These are phyloP conservation scores for Daedaleopsis sinensis DNA, from an alignment of 768 basidiomycete species.

Conservation along the genomic window DNA sequence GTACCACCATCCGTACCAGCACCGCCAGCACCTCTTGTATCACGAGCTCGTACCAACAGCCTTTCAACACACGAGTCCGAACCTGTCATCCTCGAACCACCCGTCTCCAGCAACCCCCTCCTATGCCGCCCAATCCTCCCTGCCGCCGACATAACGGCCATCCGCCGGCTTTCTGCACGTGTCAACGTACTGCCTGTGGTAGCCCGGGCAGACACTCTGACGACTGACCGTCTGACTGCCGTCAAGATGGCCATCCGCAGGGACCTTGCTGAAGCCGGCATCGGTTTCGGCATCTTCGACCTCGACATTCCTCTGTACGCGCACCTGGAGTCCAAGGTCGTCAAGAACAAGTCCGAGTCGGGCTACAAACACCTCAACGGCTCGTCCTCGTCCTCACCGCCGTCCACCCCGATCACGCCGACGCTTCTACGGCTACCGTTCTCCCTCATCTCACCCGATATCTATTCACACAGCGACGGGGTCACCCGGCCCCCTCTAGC, in stretches of 20 bases:
- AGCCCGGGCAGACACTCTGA: conserved; percentile 78
- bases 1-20: conserved; percentile 70
- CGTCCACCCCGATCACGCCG: conserved; percentile 64
- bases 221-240: conserved; percentile 77
- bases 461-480: conserved; percentile 84
- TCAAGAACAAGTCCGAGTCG: conserved; percentile 35
- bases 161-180: conserved; percentile 76
- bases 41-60: conserved; percentile 70
- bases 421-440: conserved; percentile 75
- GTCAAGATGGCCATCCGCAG: conserved; percentile 80
- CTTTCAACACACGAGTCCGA: conserved; percentile 74
- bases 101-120: conserved; percentile 72
- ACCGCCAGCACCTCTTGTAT: conserved; percentile 67
- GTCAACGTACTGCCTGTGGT: conserved; percentile 90
- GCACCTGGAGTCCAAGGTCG: conserved; percentile 23
- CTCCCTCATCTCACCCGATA: conserved; percentile 82
- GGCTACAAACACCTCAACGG: conserved; percentile 59
- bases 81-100: conserved; percentile 80
- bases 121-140: conserved; percentile 71
- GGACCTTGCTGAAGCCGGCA: conserved; percentile 82
- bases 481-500: conserved; percentile 58
- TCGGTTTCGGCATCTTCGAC: conserved; percentile 91
- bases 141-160: conserved; percentile 70
- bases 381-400: conserved; percentile 56
- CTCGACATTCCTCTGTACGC: conserved; percentile 54